Conservation (phyloP, 352 stramenopile species). For the Globisporangium yorkense region DNA sequence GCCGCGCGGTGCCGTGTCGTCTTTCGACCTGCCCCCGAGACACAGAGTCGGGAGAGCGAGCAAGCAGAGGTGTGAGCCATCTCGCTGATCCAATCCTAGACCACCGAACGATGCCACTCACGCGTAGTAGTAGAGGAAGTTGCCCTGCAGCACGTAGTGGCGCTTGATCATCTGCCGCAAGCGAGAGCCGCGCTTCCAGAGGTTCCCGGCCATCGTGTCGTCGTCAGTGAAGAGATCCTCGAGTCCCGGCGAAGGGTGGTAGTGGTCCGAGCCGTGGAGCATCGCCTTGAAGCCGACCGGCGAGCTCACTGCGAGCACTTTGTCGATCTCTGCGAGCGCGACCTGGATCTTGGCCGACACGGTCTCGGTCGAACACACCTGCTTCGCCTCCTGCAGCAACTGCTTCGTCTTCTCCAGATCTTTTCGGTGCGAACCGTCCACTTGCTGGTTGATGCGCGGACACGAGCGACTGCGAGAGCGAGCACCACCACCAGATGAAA, state of each 20-base stretch:
- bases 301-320: constrained; percentile 15
- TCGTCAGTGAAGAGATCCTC: constrained; percentile 26
- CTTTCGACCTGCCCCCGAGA: constrained; percentile 27
- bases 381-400: constrained; percentile 46
- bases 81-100: neutral
- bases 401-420: constrained; percentile 50
- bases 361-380: constrained; percentile 28
- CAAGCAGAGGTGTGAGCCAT: neutral
- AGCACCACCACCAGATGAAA: neutral
- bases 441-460: constrained; percentile 18
- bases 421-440: constrained; percentile 28
- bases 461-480: constrained; percentile 18
- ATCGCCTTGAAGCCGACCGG: neutral
- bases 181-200: constrained; percentile 75
- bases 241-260: constrained; percentile 15
- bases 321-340: constrained; percentile 40
- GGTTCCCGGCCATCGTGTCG: constrained; percentile 40
- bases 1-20: constrained; percentile 66
- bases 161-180: constrained; percentile 86
- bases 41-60: neutral
- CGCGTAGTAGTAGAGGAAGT: constrained; percentile 88
- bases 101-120: constrained; percentile 12
- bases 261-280: constrained; percentile 2
- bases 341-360: constrained; percentile 40
- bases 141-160: constrained; percentile 82